Evolutionary conservation across 1,139 yeast genomes (phyloP).

Genomic region (Suhomyces wounanorum): DNA sequence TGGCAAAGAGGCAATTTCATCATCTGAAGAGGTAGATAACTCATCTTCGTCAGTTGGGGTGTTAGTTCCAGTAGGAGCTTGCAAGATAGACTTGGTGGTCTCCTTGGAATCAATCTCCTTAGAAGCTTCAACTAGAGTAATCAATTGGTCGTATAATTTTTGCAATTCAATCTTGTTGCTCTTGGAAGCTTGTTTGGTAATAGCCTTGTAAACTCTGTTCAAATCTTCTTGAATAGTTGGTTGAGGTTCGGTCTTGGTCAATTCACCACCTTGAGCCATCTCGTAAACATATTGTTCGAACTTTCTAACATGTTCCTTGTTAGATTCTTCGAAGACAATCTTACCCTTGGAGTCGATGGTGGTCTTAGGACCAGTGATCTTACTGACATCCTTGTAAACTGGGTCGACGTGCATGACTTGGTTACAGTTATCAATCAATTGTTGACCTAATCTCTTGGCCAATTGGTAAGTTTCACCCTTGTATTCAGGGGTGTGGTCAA

Average conservation of each 20-base stretch:
- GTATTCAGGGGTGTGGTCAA: slow-evolving; percentile 86
- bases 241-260: slow-evolving; percentile 60
- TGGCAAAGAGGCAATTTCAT: slow-evolving; percentile 83
- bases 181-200: slow-evolving; percentile 67
- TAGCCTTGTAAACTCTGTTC: slow-evolving; percentile 79
- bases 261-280: slow-evolving; percentile 93
- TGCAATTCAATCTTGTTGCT: slow-evolving; percentile 76
- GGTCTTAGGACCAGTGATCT: slow-evolving; percentile 95
- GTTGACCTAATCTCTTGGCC: slow-evolving; percentile 88
- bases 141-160: slow-evolving; percentile 73
- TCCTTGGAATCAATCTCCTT: slow-evolving; percentile 61
- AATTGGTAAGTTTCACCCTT: slow-evolving; percentile 88
- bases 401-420: slow-evolving; percentile 83
- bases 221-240: slow-evolving; percentile 85
- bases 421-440: slow-evolving; percentile 91
- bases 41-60: slow-evolving; percentile 58
- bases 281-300: slow-evolving; percentile 93
- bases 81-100: slow-evolving; percentile 45
- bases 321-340: slow-evolving; percentile 77
- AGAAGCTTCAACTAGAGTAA: slow-evolving; percentile 69
- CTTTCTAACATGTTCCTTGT: slow-evolving; percentile 90
- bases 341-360: slow-evolving; percentile 86
- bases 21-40: slow-evolving; percentile 50
- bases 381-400: slow-evolving; percentile 90
- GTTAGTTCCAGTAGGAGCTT: slow-evolving; percentile 36